Percentiles rank a stretch among this genome's conserved stretches.
Conservation (phyloP, 1,284 basidiomycete genomes). For the Papiliotrema flavescens region DNA sequence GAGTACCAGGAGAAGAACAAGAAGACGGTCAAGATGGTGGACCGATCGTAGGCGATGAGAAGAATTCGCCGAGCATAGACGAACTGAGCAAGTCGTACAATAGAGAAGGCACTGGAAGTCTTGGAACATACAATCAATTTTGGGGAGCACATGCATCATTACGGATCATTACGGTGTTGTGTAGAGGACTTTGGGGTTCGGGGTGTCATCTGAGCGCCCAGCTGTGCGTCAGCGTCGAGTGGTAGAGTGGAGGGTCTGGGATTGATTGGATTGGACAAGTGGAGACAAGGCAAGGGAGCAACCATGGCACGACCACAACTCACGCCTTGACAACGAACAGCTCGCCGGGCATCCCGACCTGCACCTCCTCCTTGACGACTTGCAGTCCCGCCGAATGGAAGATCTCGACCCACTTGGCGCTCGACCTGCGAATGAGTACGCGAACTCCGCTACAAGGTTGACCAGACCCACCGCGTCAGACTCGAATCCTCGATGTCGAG, state of each 20-base stretch:
- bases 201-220: too few relatives aligned
- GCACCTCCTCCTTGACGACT: constrained; percentile 64
- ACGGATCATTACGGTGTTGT: too few relatives aligned
- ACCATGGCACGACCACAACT: constrained; percentile 17
- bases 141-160: too few relatives aligned
- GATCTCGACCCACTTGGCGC: constrained; percentile 70
- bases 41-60: constrained; percentile 4
- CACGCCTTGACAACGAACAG: constrained; percentile 81
- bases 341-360: constrained; percentile 69
- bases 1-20: constrained; percentile 62
- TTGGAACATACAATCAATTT: too few relatives aligned
- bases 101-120: too few relatives aligned
- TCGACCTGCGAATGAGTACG: constrained; percentile 61
- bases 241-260: too few relatives aligned
- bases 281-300: too few relatives aligned
- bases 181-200: too few relatives aligned
- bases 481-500: constrained; percentile 86
- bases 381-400: constrained; percentile 67
- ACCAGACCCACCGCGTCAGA: constrained; percentile 64
- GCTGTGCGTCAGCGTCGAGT: too few relatives aligned
- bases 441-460: background rate
- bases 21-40: constrained; percentile 20
- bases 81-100: background rate
- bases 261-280: too few relatives aligned
- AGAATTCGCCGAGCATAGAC: background rate